Base-by-base conservation (phyloP, 2,329 filamentous ascomycete genomes). In the Sporothrix protearum region DNA sequence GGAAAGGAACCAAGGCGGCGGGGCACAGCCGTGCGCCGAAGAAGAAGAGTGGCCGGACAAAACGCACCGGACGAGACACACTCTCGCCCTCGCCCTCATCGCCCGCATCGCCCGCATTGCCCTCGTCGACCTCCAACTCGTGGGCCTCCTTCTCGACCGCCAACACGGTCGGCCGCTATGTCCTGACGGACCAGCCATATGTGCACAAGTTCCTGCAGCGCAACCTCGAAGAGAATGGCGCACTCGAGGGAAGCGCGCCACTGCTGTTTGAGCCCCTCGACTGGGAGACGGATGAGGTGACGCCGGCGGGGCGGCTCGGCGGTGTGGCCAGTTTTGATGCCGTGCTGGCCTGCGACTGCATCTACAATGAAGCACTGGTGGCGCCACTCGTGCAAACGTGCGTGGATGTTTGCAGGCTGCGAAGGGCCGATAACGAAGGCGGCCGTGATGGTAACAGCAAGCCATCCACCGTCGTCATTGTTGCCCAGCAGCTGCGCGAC, bases 291-390 rank as follows among this genome's bases (percentile, higher is more conserved):
- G 85, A 88, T 73, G 80, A 85, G 63, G 84, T 90, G 10, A 86
- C 82, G 30, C 74, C 78, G 10, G 76, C 76, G 2, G 36, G n/a
- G 36, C n/a, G 28, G 45, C 79, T 87, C 5, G 45, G 72, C 14
- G 28, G 36, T 12, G 55, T 25, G 3, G 6, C 76, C 77, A 85
- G 86, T 71, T 91, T 96, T 75, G 91, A 96, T 77, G 81, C 89
- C 16, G 83, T 98, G 12, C 79, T 98, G 47, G 93, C 94, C 3
- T 97, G 93, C 78, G 96, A 99, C 80, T 97, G 94, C 80, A 91
- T 99, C 76, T 99, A 96, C 83, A 99, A 98, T 80, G 92, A 97
- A 75, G 88, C 91, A 2, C 86, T 98, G 2, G 88, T 98, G 30
- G 83, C 87, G 57, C 93, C 94, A 0, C 87, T 98, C 66, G 92